phyloP scores from a whole-genome alignment of 176 grass and related monocot species.

The Eleusine indica region DNA sequence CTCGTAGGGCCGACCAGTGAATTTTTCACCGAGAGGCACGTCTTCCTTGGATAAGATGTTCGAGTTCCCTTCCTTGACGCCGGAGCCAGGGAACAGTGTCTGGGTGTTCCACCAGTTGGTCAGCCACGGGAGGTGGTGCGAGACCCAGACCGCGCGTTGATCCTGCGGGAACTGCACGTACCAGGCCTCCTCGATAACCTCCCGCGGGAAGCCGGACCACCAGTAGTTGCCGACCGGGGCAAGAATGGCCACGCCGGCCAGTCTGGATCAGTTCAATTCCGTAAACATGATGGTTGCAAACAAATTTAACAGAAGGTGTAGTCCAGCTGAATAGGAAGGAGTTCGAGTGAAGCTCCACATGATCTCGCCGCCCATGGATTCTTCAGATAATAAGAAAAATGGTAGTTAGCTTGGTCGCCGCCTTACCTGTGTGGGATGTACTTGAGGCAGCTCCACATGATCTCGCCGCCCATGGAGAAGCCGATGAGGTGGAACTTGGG shows the following conservation, averaged over 20 bases:
- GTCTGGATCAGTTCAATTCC: conserved; percentile 46
- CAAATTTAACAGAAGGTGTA: not conserved
- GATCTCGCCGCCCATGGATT: conserved; percentile 73
- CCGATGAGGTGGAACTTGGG: conserved; percentile 67
- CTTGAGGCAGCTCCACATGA: conserved; percentile 81
- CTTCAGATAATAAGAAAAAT: no score
- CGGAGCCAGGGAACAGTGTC: conserved; percentile 61
- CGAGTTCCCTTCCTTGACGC: not conserved
- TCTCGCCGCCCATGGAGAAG: conserved; percentile 72
- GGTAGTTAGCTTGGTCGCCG: no score
- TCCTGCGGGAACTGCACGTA: conserved; percentile 66
- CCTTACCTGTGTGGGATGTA: conserved; percentile 71
- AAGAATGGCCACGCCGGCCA: conserved; percentile 61
- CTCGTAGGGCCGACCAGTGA: not conserved
- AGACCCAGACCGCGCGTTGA: conserved; percentile 62
- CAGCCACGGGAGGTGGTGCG: conserved; percentile 73
- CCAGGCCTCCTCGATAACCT: conserved; percentile 57
- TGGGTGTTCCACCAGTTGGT: conserved; percentile 92
- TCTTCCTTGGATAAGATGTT: conserved; percentile 24
- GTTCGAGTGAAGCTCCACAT: conserved; percentile 51
- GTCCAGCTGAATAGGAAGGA: not conserved
- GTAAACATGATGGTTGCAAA: not conserved
- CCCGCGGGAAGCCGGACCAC: conserved; percentile 71
- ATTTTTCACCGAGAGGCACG: conserved; percentile 25
- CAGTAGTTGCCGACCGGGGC: conserved; percentile 76